Base-by-base conservation (phyloP, 192 early-diverging fungal genomes). In the Coemansia sp. region DNA sequence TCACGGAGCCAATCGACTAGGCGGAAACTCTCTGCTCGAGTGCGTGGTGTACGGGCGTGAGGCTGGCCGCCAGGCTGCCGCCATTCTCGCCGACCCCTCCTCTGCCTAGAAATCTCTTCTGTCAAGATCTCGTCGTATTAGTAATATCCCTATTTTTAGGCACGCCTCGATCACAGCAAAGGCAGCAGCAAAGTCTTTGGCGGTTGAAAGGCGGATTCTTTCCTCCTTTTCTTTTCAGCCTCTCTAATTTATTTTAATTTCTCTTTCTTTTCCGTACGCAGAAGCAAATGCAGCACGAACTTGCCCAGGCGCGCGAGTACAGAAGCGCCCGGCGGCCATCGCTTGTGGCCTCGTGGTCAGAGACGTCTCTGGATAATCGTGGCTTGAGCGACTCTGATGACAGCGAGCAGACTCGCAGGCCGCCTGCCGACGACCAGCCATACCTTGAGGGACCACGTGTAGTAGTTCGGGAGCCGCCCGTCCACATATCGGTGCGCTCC, bases 1-100 rank as follows among this genome's bases (percentile, higher is more conserved):
- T 35, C 95, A 97, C 70, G 95, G 95, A 45, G 94, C 94, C 61
- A 97, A 97, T 85, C 93, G 95, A 77, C 89, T 97, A 18, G 95
- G 91, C 66, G 95, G 95, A 46, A 91, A 90, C 55, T 96, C 94
- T 33, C 83, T 97, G n/a, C 82, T 97, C 48, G 94, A 92, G 53
- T 97, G 95, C 71, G 94, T 96, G 13, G 95, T 97, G 45, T 97
- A 90, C 85, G 95, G 95, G 24, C 91, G 95, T 69, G 93, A 94
- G 48, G 93, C 95, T 58, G 95, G 95, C 11, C 67, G 63, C 38
- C 67, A 67, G 16, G 77, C 77, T 7, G 63, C 76, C 69, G 77
- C 39, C 3, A 6, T 36, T 9, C 82, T 23, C 33, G 38, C 34
- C 9, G n/a, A 42, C 26, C 20, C 34, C 14, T 46, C 31, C 20